Percentiles rank a stretch among this genome's conserved stretches.
Conservation (phyloP, 2,329 filamentous ascomycete species). For the Diaporthe citri region DNA sequence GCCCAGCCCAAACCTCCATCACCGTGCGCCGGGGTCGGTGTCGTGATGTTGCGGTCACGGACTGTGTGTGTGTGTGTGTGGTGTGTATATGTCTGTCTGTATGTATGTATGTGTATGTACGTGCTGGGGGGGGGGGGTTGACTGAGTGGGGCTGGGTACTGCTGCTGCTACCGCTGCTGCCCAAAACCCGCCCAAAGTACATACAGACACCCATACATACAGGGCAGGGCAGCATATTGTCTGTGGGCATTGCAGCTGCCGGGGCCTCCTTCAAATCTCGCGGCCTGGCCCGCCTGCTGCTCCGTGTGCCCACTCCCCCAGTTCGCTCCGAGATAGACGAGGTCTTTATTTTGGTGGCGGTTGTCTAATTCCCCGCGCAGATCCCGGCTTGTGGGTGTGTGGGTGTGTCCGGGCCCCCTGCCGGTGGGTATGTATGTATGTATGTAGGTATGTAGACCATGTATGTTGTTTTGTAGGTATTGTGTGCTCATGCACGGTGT, state of each 20-base stretch:
- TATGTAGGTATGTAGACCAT: no score
- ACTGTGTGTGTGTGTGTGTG: not conserved
- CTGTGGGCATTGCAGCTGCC: slow-evolving; percentile 32
- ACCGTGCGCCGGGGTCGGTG: not conserved
- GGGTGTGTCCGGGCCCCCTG: not conserved
- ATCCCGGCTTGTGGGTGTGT: slow-evolving; percentile 7
- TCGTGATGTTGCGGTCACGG: slow-evolving; percentile 11
- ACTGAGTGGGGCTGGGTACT: not conserved
- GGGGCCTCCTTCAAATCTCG: slow-evolving; percentile 29
- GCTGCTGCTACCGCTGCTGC: not conserved
- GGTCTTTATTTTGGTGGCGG: slow-evolving; percentile 5
- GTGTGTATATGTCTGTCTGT: not conserved
- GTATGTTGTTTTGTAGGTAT: not conserved
- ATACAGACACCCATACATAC: not conserved
- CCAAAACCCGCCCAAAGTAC: not conserved
- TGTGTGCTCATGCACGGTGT: not conserved
- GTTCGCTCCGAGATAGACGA: slow-evolving; percentile 22
- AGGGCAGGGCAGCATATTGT: slow-evolving; percentile 1
- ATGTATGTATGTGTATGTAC: not conserved
- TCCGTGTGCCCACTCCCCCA: not conserved
- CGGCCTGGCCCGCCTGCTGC: slow-evolving; percentile 24
- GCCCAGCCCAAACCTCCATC: slow-evolving; percentile 12
- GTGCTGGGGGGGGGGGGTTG: slow-evolving; percentile 12
- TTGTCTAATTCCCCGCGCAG: slow-evolving; percentile 27
- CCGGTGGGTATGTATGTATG: not conserved